Conservation (phyloP, 768 basidiomycete genomes). For the Leucogyrophana mollusca region DNA sequence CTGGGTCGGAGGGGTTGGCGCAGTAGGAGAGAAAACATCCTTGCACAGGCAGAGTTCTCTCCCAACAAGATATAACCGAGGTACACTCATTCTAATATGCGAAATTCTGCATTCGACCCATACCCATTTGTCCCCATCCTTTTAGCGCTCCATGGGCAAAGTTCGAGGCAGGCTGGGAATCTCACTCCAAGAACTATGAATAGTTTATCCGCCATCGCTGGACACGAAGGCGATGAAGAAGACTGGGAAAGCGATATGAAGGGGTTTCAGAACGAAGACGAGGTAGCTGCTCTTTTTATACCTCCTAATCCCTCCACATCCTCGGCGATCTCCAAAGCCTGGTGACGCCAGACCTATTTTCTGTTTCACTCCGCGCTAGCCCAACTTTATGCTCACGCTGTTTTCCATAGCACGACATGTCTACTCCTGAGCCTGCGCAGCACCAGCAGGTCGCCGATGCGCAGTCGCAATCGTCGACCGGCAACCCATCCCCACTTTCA, state of each 20-base stretch:
- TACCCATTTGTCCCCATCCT: constrained; percentile 10
- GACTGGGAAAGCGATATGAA: constrained; percentile 76
- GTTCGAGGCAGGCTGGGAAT: constrained; percentile 54
- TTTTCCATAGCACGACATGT: constrained; percentile 20
- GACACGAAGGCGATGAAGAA: constrained; percentile 86
- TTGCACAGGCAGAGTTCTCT: constrained; percentile 81
- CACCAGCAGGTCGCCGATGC: constrained; percentile 52
- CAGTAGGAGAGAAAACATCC: constrained; percentile 79
- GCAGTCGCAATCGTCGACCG: constrained; percentile 38
- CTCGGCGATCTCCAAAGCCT: constrained; percentile 2
- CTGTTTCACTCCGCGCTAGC: constrained; percentile 19
- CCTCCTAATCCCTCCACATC: constrained; percentile 2
- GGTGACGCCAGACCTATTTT: constrained; percentile 12
- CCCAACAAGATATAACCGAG: constrained; percentile 77
- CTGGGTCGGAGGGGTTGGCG: constrained; percentile 80
- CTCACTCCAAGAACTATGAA: constrained; percentile 74
- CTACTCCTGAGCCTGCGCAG: constrained; percentile 26
- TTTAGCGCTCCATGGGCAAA: constrained; percentile 51
- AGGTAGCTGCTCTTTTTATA: constrained; percentile 40
- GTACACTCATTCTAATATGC: constrained; percentile 34
- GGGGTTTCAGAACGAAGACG: constrained; percentile 61
- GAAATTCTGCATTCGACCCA: constrained; percentile 3
- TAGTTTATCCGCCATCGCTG: constrained; percentile 81
- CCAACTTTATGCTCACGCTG: constrained; percentile 14
- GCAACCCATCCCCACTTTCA: constrained; percentile 55